Evolutionary conservation across 768 basidiomycete genomes (phyloP).

Genomic region (Filobasidium floriforme): DNA sequence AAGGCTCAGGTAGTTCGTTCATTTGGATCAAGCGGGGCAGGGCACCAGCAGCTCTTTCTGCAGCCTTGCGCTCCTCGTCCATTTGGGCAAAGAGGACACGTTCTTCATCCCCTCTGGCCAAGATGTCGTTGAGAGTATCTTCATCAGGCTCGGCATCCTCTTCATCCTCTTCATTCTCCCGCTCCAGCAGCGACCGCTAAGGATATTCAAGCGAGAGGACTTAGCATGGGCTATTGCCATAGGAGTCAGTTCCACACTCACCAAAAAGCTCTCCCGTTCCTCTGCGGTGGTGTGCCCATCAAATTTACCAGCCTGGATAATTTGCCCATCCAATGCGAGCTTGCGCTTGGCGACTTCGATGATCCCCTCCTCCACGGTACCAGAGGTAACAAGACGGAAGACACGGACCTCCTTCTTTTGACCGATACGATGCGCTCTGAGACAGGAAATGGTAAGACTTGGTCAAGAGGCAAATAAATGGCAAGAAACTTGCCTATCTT

Average conservation of each 20-base stretch:
- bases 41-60: conserved; percentile 63
- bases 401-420: conserved; percentile 98
- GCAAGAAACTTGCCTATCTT: conserved; percentile 59
- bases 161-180: conserved; percentile 45
- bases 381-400: conserved; percentile 91
- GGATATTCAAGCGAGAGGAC: conserved; percentile 38
- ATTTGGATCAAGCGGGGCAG: conserved; percentile 71
- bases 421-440: conserved; percentile 87
- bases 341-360: conserved; percentile 90
- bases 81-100: conserved; percentile 66
- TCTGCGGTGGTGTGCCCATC: conserved; percentile 98
- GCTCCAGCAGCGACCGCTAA: conserved; percentile 63
- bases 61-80: conserved; percentile 70
- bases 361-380: conserved; percentile 97
- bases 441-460: conserved; percentile 9
- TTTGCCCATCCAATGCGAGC: conserved; percentile 97
- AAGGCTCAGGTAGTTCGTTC: conserved; percentile 86
- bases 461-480: conserved; percentile 5
- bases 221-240: conserved; percentile 12
- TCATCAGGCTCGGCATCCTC: conserved; percentile 47
- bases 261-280: conserved; percentile 92
- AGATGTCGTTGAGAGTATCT: conserved; percentile 78
- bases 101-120: conserved; percentile 79
- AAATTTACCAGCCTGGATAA: conserved; percentile 97
- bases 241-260: conserved; percentile 36